phyloP scores from a whole-genome alignment of 2,329 filamentous ascomycete genomes.

The Rutstroemia sp. region DNA sequence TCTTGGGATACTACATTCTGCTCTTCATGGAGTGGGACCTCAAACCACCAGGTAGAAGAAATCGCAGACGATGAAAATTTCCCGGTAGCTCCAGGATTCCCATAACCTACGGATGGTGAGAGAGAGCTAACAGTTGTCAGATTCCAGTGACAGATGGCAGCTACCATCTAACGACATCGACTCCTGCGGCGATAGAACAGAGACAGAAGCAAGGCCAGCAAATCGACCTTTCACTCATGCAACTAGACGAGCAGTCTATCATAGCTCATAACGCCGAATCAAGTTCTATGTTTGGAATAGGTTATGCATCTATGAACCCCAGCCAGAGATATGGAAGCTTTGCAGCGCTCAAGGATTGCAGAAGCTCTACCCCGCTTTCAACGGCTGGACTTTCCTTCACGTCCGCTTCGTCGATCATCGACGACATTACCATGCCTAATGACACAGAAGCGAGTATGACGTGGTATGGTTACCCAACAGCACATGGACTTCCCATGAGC shows the following conservation, averaged over 20 bases:
- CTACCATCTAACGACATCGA: conserved; percentile 13
- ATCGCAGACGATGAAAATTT: conserved; percentile 19
- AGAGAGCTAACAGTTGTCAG: conserved; percentile 15
- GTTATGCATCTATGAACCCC: conserved; percentile 18
- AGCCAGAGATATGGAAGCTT: conserved; percentile 17
- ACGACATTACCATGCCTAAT: conserved; percentile 9
- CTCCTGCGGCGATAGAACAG: conserved; percentile 12
- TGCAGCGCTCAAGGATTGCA: conserved; percentile 14
- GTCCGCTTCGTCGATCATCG: conserved; percentile 1
- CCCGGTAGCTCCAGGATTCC: conserved; percentile 12
- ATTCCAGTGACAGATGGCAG: conserved; percentile 14
- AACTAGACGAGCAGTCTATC: not conserved
- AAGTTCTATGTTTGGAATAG: conserved; percentile 18
- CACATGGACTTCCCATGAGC: not conserved
- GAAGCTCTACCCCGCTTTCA: conserved; percentile 9
- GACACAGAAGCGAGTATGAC: conserved; percentile 11
- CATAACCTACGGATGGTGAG: not conserved
- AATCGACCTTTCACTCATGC: conserved; percentile 8
- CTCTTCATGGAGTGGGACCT: conserved; percentile 13
- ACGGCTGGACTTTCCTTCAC: conserved; percentile 10
- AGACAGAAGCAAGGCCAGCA: conserved; percentile 8
- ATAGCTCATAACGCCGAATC: conserved; percentile 8
- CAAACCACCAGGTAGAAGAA: conserved; percentile 21
- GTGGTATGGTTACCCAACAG: conserved; percentile 14
- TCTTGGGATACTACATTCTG: conserved; percentile 23